phyloP scores from a whole-genome alignment of 2,329 filamentous ascomycete genomes.

The Furcasterigmium sp. region DNA sequence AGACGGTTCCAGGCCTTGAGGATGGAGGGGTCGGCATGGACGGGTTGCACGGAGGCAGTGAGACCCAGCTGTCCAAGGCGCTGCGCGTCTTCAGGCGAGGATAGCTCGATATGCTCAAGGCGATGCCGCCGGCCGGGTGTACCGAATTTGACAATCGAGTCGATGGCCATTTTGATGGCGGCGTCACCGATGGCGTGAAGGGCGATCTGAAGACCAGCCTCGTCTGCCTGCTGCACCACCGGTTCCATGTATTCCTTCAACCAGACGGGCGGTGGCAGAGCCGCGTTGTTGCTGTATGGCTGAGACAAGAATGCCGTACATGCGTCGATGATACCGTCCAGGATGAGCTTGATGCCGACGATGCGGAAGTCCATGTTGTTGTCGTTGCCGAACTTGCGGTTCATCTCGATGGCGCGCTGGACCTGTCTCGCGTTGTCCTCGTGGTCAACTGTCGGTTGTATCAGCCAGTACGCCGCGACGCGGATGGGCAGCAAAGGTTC shows the following conservation, averaged over 20 bases:
- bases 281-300: slow-evolving; percentile 46
- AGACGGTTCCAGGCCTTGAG: slow-evolving; percentile 55
- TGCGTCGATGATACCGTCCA: slow-evolving; percentile 60
- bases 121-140: slow-evolving; percentile 47
- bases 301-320: slow-evolving; percentile 58
- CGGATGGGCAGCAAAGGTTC: slow-evolving; percentile 23
- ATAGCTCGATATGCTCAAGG: slow-evolving; percentile 61
- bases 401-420: slow-evolving; percentile 29
- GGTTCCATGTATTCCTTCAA: slow-evolving; percentile 41
- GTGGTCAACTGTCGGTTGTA: slow-evolving; percentile 25
- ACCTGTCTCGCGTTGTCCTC: slow-evolving; percentile 29
- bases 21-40: slow-evolving; percentile 56
- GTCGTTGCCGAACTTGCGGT: slow-evolving; percentile 24
- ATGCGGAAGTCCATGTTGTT: slow-evolving; percentile 37
- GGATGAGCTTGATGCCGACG: slow-evolving; percentile 60
- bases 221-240: slow-evolving; percentile 48
- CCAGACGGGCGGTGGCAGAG: slow-evolving; percentile 49
- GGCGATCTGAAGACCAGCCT: slow-evolving; percentile 52
- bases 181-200: slow-evolving; percentile 62
- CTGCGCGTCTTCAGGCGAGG: slow-evolving; percentile 46
- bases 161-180: slow-evolving; percentile 52
- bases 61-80: slow-evolving; percentile 55
- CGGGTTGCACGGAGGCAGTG: slow-evolving; percentile 53
- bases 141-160: slow-evolving; percentile 41
- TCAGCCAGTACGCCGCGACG: slow-evolving; percentile 39